These are phyloP conservation scores for Aspergillus haitiensis DNA, from an alignment of 495 filamentous ascomycete genomes.

Conservation along the genomic window DNA sequence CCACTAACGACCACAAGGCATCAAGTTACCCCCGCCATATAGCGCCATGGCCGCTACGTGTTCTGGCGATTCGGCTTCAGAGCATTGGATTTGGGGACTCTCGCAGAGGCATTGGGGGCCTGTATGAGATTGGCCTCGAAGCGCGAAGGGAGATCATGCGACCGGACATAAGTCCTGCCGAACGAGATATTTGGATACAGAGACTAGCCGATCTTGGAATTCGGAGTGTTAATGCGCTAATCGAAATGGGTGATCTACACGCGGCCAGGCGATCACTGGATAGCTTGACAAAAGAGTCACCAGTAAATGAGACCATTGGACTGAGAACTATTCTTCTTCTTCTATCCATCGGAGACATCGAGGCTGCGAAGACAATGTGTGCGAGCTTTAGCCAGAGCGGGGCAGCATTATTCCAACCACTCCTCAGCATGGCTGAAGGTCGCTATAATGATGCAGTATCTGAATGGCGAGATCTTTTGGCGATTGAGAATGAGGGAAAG, in stretches of 20 bases:
- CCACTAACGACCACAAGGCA: constrained; percentile 42
- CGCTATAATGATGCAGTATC: constrained; percentile 61
- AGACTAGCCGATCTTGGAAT: constrained; percentile 74
- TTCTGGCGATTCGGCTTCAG: constrained; percentile 78
- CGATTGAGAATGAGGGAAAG: constrained; percentile 30
- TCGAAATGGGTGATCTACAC: constrained; percentile 88
- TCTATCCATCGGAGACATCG: constrained; percentile 73
- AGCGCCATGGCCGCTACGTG: constrained; percentile 83
- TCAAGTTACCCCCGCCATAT: constrained; percentile 49
- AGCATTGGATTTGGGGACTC: constrained; percentile 80
- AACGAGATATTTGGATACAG: constrained; percentile 62
- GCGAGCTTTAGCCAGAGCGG: constrained; percentile 24
- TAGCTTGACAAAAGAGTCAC: constrained; percentile 37
- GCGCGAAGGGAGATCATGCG: constrained; percentile 57
- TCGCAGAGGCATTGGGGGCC: constrained; percentile 78
- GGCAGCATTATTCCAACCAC: constrained; percentile 53
- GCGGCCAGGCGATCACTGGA: constrained; percentile 70
- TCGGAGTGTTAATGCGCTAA: constrained; percentile 71
- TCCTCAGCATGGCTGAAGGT: constrained; percentile 78
- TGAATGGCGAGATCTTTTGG: constrained; percentile 61
- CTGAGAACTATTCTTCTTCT: constrained; percentile 63
- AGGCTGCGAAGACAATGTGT: constrained; percentile 57
- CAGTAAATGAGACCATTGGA: constrained; percentile 37
- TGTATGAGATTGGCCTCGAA: constrained; percentile 84
- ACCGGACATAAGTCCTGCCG: constrained; percentile 29